A percentile compares a stretch with the other conserved stretches of the same genome.
phyloP scores from a whole-genome alignment of 345 rosid genomes.

The Mallotus nudiflorus region DNA sequence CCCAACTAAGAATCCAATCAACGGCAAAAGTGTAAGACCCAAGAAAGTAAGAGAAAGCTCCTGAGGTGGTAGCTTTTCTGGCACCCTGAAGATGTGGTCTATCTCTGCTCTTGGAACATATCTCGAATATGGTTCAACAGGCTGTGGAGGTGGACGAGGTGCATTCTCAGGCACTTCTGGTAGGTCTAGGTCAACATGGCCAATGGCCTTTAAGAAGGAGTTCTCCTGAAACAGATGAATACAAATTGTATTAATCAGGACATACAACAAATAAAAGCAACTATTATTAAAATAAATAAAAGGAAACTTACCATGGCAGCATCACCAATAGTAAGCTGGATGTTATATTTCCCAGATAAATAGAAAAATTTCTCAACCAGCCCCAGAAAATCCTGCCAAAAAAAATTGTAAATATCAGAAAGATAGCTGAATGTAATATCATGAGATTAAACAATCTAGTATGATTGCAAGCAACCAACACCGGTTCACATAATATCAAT shows the following conservation, averaged over 20 bases:
- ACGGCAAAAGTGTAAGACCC: slow-evolving; percentile 73
- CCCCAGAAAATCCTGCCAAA: slow-evolving; percentile 82
- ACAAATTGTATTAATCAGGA: neutral
- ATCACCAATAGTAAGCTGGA: slow-evolving; percentile 90
- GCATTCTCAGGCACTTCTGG: slow-evolving; percentile 96
- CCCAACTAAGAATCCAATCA: slow-evolving; percentile 80
- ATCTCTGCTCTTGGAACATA: slow-evolving; percentile 93
- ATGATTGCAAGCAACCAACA: neutral
- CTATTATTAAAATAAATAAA: slow-evolving; percentile 3
- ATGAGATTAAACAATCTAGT: neutral
- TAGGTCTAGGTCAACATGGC: slow-evolving; percentile 74
- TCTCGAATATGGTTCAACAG: slow-evolving; percentile 62
- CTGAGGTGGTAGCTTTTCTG: slow-evolving; percentile 85
- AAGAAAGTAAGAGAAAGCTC: slow-evolving; percentile 80
- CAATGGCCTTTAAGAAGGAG: slow-evolving; percentile 67
- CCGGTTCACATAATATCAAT: neutral
- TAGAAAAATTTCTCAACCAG: slow-evolving; percentile 92
- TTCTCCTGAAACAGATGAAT: slow-evolving; percentile 61
- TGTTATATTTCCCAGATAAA: slow-evolving; percentile 82
- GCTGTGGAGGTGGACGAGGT: slow-evolving; percentile 62
- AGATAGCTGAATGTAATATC: neutral
- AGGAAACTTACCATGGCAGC: slow-evolving; percentile 73
- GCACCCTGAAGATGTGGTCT: slow-evolving; percentile 75
- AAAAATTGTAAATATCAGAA: slow-evolving; percentile 5
- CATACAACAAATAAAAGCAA: neutral